Evolutionary conservation across 2,329 filamentous ascomycete genomes (phyloP).

Genomic region (Cercospora canescens): DNA sequence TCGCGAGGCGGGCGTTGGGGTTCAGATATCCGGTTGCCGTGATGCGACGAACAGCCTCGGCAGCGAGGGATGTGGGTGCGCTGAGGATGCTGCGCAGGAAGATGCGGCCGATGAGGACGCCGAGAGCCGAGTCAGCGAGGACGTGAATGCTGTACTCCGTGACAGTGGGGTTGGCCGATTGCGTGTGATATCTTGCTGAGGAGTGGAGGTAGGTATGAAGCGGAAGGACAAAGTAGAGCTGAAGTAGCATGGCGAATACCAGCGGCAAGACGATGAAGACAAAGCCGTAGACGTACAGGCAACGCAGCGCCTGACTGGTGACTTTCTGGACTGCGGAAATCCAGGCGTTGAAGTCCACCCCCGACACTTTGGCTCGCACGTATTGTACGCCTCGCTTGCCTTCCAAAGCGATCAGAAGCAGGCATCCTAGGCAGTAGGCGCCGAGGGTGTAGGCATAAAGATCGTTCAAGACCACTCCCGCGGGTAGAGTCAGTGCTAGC

Average conservation of each 20-base stretch:
- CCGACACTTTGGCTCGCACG: slow-evolving; percentile 20
- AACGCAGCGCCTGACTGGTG: slow-evolving; percentile 43
- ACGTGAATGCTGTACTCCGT: slow-evolving; percentile 74
- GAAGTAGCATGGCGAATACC: slow-evolving; percentile 74
- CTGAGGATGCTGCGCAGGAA: slow-evolving; percentile 67
- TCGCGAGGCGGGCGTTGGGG: slow-evolving; percentile 77
- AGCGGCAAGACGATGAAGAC: slow-evolving; percentile 79
- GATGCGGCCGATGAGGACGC: slow-evolving; percentile 86
- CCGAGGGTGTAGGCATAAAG: slow-evolving; percentile 95
- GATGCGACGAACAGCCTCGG: slow-evolving; percentile 71
- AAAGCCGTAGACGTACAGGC: slow-evolving; percentile 74
- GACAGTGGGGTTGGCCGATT: not conserved
- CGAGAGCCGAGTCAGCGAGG: slow-evolving; percentile 91
- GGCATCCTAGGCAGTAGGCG: slow-evolving; percentile 73
- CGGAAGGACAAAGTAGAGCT: slow-evolving; percentile 86
- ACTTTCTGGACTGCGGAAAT: slow-evolving; percentile 24
- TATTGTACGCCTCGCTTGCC: slow-evolving; percentile 14
- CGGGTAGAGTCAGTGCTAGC: slow-evolving; percentile 71
- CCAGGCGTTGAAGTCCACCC: slow-evolving; percentile 28
- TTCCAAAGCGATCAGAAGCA: slow-evolving; percentile 56
- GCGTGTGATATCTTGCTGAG: not conserved
- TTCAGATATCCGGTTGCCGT: slow-evolving; percentile 70
- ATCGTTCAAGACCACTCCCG: slow-evolving; percentile 78
- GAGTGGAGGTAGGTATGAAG: slow-evolving; percentile 71
- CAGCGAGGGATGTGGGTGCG: slow-evolving; percentile 68